Conservation (phyloP, 805 yeast genomes). For the Saturnispora mendoncae region DNA sequence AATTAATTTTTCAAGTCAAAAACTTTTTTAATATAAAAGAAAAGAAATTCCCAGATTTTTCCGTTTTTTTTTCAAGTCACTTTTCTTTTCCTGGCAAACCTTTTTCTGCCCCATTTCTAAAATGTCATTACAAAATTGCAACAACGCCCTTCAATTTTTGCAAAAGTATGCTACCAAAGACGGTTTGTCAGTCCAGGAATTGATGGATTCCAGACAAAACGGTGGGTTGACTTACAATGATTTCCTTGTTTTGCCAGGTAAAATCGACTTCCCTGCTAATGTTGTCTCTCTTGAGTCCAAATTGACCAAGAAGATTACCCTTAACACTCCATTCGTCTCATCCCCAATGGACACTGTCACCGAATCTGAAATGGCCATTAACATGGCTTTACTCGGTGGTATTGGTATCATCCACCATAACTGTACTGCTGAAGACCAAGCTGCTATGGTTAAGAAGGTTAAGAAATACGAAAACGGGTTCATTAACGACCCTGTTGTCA, state of each 20-base stretch:
- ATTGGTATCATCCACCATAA: slow-evolving; percentile 98
- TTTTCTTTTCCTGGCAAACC: slow-evolving; percentile 22
- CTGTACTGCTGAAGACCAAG: slow-evolving; percentile 94
- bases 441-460: slow-evolving; percentile 94
- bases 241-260: slow-evolving; percentile 90
- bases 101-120: slow-evolving; percentile 15
- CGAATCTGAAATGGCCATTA: slow-evolving; percentile 94
- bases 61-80: background rate
- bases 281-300: slow-evolving; percentile 72
- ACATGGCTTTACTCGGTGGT: slow-evolving; percentile 98
- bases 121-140: slow-evolving; percentile 28
- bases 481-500: slow-evolving; percentile 87
- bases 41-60: background rate
- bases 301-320: slow-evolving; percentile 83
- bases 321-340: slow-evolving; percentile 91
- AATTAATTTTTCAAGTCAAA: too few relatives aligned
- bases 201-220: slow-evolving; percentile 82
- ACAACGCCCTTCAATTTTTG: slow-evolving; percentile 63
- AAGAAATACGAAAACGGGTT: slow-evolving; percentile 97
- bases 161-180: slow-evolving; percentile 61
- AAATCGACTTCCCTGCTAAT: slow-evolving; percentile 79
- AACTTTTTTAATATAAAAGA: slow-evolving; percentile 10
- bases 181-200: slow-evolving; percentile 73
- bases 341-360: slow-evolving; percentile 99
- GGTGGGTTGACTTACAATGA: slow-evolving; percentile 98